Percentiles rank a stretch among this genome's conserved stretches.
phyloP scores from a whole-genome alignment of 1,284 basidiomycete genomes.

The Gymnopus androsaceus region DNA sequence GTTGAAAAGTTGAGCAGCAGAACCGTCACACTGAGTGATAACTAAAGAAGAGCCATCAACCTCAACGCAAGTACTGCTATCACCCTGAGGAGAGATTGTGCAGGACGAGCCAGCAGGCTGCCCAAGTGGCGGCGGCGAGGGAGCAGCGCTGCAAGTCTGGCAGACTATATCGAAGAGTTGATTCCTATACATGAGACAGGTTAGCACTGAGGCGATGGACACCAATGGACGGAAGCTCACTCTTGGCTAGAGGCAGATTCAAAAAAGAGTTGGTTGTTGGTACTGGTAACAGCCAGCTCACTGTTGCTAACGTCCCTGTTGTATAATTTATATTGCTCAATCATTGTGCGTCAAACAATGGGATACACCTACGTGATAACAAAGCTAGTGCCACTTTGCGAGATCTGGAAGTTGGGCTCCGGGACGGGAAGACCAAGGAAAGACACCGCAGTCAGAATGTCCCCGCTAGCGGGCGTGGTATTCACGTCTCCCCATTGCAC shows the following conservation, averaged over 20 bases:
- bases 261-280: background rate
- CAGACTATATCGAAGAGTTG: background rate
- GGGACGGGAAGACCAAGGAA: no score
- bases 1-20: no score
- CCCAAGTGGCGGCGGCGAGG: background rate
- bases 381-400: conserved; percentile 10
- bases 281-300: background rate
- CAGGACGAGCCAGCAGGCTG: background rate
- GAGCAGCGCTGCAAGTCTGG: background rate
- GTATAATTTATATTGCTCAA: background rate
- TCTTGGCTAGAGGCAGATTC: conserved; percentile 1
- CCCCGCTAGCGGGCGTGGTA: background rate
- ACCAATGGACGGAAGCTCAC: background rate
- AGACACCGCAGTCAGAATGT: background rate
- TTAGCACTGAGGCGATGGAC: background rate
- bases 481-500: background rate
- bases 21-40: no score
- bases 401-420: no score
- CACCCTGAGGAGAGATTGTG: background rate
- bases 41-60: no score
- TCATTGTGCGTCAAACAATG: background rate
- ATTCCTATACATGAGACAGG: background rate
- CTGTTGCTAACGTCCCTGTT: conserved; percentile 2
- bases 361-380: conserved; percentile 4
- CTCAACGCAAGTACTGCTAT: background rate